Base-by-base conservation (phyloP, 257 asterid genomes). In the Nicotiana tabacum region DNA sequence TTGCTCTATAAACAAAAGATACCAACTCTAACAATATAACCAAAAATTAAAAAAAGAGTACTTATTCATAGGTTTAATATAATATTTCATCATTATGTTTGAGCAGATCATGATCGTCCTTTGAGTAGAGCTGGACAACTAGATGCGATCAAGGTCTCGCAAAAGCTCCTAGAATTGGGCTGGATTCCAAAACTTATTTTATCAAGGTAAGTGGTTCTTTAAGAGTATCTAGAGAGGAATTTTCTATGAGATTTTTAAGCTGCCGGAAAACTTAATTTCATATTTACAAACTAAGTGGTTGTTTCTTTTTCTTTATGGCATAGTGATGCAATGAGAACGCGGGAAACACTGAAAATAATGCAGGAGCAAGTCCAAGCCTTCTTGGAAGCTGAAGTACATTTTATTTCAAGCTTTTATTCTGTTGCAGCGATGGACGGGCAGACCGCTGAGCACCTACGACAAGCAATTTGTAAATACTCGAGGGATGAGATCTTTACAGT, bases 381-480 rank as follows among this genome's bases (percentile, higher is more conserved):
- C 85, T 61, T 88, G 89, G 93, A 94, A 81, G 99, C 98, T 12
- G 97, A 93, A 88, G 88, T 93, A 46, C 97, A 88, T 78, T 91
- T 92, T 83, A 85, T 95, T 77, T 91, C 99, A 61, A 95, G 99
- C 88, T 95, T 95, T 89, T 95, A 95, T 89, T 91, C 98, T 3
- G 89, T 95, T 64, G 98, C 99, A 57, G 99, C 99, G 67, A 91
- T 95, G 99, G 99, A 95, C 81, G 99, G 99, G 78, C 99, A 95
- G 89, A 95, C 99, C 17, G 92, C 98, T 5, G 96, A 92, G 82
- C 99, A 95, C 84, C 97, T 95, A 82, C 92, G 85, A 56, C 90
- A 85, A 83, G 86, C 92, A 65, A 88, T 94, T 65, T 87, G 94
- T 88, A 90, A 89, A 84, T 93, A 91, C 82, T 87, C 99, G 1